Evolutionary conservation across 2,329 filamentous ascomycete species (phyloP), one percentile per base, ranked within the genome.

Genomic region (Penicillium sp.): DNA sequence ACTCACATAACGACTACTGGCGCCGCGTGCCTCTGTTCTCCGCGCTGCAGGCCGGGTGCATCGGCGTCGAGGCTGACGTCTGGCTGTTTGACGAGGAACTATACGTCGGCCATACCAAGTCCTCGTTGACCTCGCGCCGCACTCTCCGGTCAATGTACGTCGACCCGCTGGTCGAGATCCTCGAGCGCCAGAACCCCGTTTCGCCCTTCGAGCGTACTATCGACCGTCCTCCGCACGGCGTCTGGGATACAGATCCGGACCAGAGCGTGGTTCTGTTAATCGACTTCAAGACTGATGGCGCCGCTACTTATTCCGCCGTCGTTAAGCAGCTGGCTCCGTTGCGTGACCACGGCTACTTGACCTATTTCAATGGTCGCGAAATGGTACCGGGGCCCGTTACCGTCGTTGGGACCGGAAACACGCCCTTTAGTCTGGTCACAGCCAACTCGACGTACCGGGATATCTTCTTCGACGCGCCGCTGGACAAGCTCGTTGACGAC

Each of bases 1-100:
- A 81, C 56, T 81, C 78, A 3, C 79, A 82, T 58, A 82, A 82
- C 57, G 79, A 82, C 61, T 81, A 82, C 63, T 81, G 78, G 78
- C 76, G 78, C 7, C 69, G 68, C 2, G 70, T 79, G 0, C 79
- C 79, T 0, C 69, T 82, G 0, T 80, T 74, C 59, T 78, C 78
- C n/a, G 79, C 79, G 9, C 67, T 82, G 0, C 68, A 73, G 49
- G 77, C 72, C 23, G 79, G 79, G 38, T 81, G 79, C 59, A 73
- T 75, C 10, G 72, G 79, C 28, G 76, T 81, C 15, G 79, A 82
- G 67, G 79, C 79, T 2, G 79, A 82, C 52, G 75, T 82, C 28
- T 81, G 79, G 78, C 70, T 78, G 6, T 75, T 78, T 47, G 67
- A 73, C 35, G 58, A 76, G 3, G 76, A 81, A n/a, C 69, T 82